Percentiles rank a stretch among this genome's conserved stretches.
These are phyloP conservation scores for Solanum hybrid DNA, from an alignment of 305 asterid species.

Conservation along the genomic window DNA sequence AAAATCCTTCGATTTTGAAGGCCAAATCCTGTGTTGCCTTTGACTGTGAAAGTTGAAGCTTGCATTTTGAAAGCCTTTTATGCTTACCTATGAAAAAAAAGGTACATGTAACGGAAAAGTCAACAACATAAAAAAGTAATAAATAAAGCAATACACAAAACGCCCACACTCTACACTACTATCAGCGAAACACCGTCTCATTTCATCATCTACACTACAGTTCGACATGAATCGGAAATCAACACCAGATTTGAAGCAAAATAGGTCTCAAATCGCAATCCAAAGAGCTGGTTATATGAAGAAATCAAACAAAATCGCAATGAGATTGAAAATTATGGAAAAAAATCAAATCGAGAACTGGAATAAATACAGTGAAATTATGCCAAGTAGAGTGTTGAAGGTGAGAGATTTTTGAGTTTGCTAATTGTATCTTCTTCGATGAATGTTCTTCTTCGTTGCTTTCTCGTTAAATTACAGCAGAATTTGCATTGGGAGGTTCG, in stretches of 20 bases:
- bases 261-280: not conserved
- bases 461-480: not conserved
- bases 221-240: not conserved
- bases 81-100: conserved; percentile 25
- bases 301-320: not conserved
- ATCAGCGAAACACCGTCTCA: not conserved
- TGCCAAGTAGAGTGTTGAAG: not conserved
- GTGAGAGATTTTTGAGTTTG: not conserved
- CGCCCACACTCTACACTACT: not conserved
- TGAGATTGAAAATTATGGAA: not conserved
- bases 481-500: conserved; percentile 20
- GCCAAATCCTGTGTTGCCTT: conserved; percentile 28
- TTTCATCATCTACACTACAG: not conserved
- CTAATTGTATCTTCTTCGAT: not conserved
- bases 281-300: not conserved
- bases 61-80: conserved; percentile 37
- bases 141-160: not conserved
- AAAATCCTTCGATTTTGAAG: conserved; percentile 26
- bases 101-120: conserved; percentile 17
- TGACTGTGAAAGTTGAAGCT: conserved; percentile 42
- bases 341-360: not conserved
- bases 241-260: not conserved
- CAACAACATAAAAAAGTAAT: conserved; percentile 14
- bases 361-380: not conserved
- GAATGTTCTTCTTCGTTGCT: not conserved